A percentile compares a stretch with the other conserved stretches of the same genome.
Conservation (phyloP, 352 stramenopile genomes). For the Sclerospora graminicola region DNA sequence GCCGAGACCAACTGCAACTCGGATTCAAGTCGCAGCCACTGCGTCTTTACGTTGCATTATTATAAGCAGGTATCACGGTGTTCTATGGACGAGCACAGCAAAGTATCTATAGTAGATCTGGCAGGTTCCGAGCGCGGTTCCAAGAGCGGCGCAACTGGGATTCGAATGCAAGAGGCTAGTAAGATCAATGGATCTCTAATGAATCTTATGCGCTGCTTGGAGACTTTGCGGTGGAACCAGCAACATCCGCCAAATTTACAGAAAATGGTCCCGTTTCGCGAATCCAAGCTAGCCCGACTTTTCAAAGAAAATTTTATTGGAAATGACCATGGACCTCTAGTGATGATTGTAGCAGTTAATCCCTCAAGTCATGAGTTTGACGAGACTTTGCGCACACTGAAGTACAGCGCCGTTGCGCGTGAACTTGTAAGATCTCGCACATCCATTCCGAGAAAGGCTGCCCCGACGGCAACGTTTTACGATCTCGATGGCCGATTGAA, state of each 20-base stretch:
- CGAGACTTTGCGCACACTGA: constrained; percentile 92
- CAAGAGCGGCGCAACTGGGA: constrained; percentile 65
- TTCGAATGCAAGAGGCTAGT: constrained; percentile 94
- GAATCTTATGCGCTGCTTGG: constrained; percentile 96
- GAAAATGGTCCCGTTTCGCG: constrained; percentile 94
- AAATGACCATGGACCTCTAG: constrained; percentile 74
- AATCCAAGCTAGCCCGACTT: constrained; percentile 93
- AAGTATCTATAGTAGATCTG: constrained; percentile 93
- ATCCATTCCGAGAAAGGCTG: constrained; percentile 26
- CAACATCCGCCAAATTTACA: constrained; percentile 55
- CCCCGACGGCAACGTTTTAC: constrained; percentile 29
- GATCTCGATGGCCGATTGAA: constrained; percentile 42
- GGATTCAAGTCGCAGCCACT: constrained; percentile 87
- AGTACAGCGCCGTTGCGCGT: constrained; percentile 89
- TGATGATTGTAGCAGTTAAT: constrained; percentile 97
- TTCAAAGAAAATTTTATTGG: constrained; percentile 92
- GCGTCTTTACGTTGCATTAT: constrained; percentile 83
- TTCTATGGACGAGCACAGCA: constrained; percentile 20
- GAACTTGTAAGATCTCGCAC: constrained; percentile 73
- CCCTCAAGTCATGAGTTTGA: constrained; percentile 91
- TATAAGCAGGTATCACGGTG: constrained; percentile 26
- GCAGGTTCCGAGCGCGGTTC: constrained; percentile 74
- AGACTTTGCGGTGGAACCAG: constrained; percentile 90
- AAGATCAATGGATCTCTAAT: constrained; percentile 97
- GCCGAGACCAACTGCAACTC: constrained; percentile 85